Conservation (phyloP, 106 monocot species). For the Dioscorea dumetorum region DNA sequence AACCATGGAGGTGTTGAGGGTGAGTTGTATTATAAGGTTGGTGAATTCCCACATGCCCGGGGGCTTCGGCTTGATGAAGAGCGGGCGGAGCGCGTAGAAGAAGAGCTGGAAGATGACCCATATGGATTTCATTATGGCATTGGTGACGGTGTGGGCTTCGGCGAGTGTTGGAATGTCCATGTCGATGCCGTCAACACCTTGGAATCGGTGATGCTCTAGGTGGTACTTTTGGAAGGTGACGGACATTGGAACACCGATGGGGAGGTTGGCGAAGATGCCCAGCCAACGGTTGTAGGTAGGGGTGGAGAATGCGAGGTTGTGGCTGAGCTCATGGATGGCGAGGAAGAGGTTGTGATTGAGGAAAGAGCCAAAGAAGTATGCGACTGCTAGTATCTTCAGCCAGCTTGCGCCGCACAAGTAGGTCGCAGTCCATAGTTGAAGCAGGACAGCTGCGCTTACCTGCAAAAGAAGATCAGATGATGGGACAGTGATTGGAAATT, state of each 20-base stretch:
- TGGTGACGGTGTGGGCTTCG: slow-evolving; percentile 46
- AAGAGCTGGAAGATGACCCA: slow-evolving; percentile 87
- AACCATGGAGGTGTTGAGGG: slow-evolving; percentile 40
- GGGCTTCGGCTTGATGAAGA: slow-evolving; percentile 86
- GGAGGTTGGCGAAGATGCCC: slow-evolving; percentile 91
- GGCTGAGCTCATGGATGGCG: slow-evolving; percentile 91
- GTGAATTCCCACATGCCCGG: slow-evolving; percentile 84
- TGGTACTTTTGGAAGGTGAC: slow-evolving; percentile 97
- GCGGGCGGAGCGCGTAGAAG: slow-evolving; percentile 78
- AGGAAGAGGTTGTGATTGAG: slow-evolving; percentile 96
- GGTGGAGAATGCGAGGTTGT: slow-evolving; percentile 88
- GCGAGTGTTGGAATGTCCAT: slow-evolving; percentile 68
- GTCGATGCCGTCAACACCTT: slow-evolving; percentile 84
- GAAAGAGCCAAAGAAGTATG: slow-evolving; percentile 95
- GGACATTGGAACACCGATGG: slow-evolving; percentile 94
- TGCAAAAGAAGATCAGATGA: slow-evolving; percentile 20
- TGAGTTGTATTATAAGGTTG: slow-evolving; percentile 51
- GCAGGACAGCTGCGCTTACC: slow-evolving; percentile 57
- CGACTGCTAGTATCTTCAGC: slow-evolving; percentile 55
- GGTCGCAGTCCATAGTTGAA: slow-evolving; percentile 78
- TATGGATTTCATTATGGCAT: slow-evolving; percentile 46
- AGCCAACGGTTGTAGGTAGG: slow-evolving; percentile 73
- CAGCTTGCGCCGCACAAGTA: slow-evolving; percentile 45
- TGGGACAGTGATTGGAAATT: too few relatives aligned
- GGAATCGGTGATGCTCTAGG: slow-evolving; percentile 88